Base-by-base conservation (phyloP, 2,329 filamentous ascomycete species). In the Drechslerella coelobrocha region DNA sequence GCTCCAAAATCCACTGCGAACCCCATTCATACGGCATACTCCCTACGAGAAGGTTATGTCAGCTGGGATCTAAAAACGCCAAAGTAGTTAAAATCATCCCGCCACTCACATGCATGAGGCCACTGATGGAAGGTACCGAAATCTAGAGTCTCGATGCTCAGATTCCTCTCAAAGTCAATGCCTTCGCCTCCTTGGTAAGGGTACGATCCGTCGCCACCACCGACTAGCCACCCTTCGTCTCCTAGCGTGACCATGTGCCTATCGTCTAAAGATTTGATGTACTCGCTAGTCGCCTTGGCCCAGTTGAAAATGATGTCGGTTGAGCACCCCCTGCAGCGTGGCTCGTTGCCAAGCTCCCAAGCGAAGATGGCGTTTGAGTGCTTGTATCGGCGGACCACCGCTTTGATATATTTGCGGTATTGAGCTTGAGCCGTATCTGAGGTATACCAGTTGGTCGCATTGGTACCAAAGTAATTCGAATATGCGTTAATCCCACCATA, bases 301-400 rank as follows among this genome's bases (percentile, higher is more conserved):
- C 87, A 89, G 48, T 83, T 80, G 34, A 81, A 83, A 68, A 89
- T 81, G 21, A 87, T 81, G 6, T 82, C 81, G 0, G 84, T 83
- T 41, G 80, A 79, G 76, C 87, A 89, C 10, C 84, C 83, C 12
- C 82, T 80, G 79, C 86, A 89, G 68, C 87, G 81, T 14, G 86
- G 84, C 78, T 89, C 87, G 73, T 89, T 89, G 62, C 81, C 84
- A 1, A 89, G 79, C 75, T 89, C 87, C 87, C 87, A 89, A 0
- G 86, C 85, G 73, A 89, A 85, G 50, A 89, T 82, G 0, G 87
- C 83, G 0, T 83, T 78, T 0, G 84, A 87, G 71, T 81, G 79
- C 48, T 80, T 83, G 78, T 88, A 89, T 9, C 87, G 81, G 19
- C 78, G 83, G 1, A 89, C 82, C 5, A 89, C 81, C 0, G 81